Evolutionary conservation across 306 rosid species (phyloP).

Genomic region (Vigna unguiculata): DNA sequence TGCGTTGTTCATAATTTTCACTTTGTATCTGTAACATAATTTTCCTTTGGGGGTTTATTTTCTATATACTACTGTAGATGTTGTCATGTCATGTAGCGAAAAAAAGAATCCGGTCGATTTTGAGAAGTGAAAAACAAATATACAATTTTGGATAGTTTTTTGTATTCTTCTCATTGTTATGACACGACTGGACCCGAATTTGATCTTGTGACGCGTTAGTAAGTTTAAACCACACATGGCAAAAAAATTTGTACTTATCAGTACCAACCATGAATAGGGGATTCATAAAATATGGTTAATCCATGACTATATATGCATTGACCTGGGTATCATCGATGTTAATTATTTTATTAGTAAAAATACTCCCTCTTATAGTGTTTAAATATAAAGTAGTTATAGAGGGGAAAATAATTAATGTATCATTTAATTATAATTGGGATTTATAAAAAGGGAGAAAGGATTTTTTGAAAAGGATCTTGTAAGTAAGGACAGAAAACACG

Average conservation of each 20-base stretch:
- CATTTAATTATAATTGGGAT: no score
- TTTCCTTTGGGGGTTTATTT: constrained; percentile 46
- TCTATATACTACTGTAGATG: constrained; percentile 56
- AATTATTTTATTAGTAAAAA: not conserved
- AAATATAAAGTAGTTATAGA: no score
- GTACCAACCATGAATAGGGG: not conserved
- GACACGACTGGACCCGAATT: not conserved
- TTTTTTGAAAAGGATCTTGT: no score
- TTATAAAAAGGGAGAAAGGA: no score
- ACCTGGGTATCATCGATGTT: not conserved
- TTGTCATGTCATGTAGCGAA: constrained; percentile 38
- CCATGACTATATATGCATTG: not conserved
- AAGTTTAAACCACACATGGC: not conserved
- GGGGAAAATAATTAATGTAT: no score
- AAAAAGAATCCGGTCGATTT: constrained; percentile 30
- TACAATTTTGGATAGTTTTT: constrained; percentile 38
- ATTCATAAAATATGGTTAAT: constrained; percentile 4
- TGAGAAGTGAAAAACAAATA: constrained; percentile 32
- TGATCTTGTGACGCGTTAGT: no score
- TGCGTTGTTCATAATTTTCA: constrained; percentile 44
- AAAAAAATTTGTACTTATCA: not conserved
- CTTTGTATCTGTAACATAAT: constrained; percentile 46
- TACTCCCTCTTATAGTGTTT: no score
- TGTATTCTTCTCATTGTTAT: not conserved
- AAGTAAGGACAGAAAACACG: no score